Evolutionary conservation across 345 rosid species (phyloP).

Genomic region (Bruguiera sexangula): DNA sequence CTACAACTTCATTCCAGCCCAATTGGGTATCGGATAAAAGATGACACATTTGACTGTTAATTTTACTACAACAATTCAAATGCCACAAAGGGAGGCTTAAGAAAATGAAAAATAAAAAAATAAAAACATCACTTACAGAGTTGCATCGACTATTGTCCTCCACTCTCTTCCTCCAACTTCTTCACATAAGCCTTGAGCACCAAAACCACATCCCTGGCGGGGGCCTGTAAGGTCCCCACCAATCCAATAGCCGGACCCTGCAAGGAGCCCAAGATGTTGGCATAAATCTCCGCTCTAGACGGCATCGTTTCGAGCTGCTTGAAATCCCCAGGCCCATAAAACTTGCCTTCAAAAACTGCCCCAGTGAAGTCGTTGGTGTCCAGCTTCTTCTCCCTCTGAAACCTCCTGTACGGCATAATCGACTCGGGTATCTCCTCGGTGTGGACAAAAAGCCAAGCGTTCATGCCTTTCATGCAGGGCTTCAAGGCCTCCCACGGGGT

Average conservation of each 20-base stretch:
- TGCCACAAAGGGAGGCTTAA: background rate
- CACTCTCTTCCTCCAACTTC: slow-evolving; percentile 83
- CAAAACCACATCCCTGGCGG: slow-evolving; percentile 77
- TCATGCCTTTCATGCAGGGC: slow-evolving; percentile 98
- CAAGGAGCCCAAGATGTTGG: slow-evolving; percentile 75
- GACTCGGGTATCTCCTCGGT: slow-evolving; percentile 84
- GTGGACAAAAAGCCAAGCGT: slow-evolving; percentile 90
- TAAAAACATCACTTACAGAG: slow-evolving; percentile 4
- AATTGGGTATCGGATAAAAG: background rate
- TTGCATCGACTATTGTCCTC: slow-evolving; percentile 33
- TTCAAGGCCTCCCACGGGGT: slow-evolving; percentile 76
- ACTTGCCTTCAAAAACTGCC: slow-evolving; percentile 89
- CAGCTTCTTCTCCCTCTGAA: slow-evolving; percentile 70
- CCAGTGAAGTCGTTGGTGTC: slow-evolving; percentile 77
- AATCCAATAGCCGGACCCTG: slow-evolving; percentile 76
- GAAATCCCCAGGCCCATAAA: slow-evolving; percentile 74
- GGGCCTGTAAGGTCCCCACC: slow-evolving; percentile 84
- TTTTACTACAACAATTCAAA: slow-evolving; percentile 10
- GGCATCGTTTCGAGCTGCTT: slow-evolving; percentile 77
- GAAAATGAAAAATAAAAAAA: background rate
- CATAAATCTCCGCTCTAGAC: slow-evolving; percentile 74
- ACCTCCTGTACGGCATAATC: slow-evolving; percentile 70
- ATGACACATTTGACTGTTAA: background rate
- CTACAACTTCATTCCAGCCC: background rate
- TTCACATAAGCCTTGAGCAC: slow-evolving; percentile 75